These are phyloP conservation scores for Fusarium sp. DNA, from an alignment of 2,329 filamentous ascomycete species.

Conservation along the genomic window DNA sequence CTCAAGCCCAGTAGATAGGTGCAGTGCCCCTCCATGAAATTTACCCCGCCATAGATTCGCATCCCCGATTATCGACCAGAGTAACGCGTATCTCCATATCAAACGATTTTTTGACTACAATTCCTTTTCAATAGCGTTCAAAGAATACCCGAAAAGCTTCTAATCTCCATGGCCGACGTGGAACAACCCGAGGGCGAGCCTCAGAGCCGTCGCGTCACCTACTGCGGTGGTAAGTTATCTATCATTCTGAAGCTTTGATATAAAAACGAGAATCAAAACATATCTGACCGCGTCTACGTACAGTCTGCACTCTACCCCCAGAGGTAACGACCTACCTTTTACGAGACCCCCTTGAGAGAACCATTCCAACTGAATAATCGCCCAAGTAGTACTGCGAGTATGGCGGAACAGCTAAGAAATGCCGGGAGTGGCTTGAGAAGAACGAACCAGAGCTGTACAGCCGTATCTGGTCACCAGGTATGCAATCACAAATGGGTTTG, in stretches of 20 bases:
- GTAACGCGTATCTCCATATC: conserved; percentile 48
- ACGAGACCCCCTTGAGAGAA: conserved; percentile 10
- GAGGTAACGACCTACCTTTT: conserved; percentile 61
- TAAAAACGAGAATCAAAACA: conserved; percentile 25
- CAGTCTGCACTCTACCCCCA: conserved; percentile 74
- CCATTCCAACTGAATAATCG: conserved; percentile 42
- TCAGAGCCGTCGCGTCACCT: conserved; percentile 64
- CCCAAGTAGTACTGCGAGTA: conserved; percentile 93
- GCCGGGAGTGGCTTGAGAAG: conserved; percentile 92
- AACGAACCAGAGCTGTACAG: conserved; percentile 80
- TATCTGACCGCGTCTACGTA: conserved; percentile 26
- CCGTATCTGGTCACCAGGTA: conserved; percentile 88
- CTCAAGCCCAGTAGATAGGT: background rate
- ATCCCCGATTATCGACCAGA: conserved; percentile 23
- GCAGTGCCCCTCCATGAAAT: conserved; percentile 48
- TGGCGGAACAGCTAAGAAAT: conserved; percentile 95
- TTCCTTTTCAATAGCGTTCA: background rate
- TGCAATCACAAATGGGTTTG: conserved; percentile 32
- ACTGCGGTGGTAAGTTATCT: conserved; percentile 67
- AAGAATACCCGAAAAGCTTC: conserved; percentile 10
- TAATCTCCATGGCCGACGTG: conserved; percentile 63
- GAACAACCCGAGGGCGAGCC: conserved; percentile 63
- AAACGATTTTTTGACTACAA: conserved; percentile 37
- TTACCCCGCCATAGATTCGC: conserved; percentile 52
- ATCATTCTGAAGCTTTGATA: background rate